Evolutionary conservation across 75 land plant species (phyloP).

Genomic region (Ceratopteris richardii): DNA sequence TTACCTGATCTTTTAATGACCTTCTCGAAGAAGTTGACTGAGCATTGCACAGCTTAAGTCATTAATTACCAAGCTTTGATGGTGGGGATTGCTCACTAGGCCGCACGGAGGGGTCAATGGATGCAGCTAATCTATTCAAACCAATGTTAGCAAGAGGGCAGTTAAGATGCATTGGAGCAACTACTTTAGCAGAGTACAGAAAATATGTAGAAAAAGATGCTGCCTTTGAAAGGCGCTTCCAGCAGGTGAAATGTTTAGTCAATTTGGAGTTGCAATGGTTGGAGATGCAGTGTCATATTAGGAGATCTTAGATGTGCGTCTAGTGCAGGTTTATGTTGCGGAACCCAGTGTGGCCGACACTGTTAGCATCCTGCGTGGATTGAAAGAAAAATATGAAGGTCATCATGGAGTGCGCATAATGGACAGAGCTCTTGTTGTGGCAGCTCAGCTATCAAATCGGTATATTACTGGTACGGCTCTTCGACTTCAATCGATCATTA

Average conservation of each 20-base stretch:
- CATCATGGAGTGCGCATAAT: constrained; percentile 35
- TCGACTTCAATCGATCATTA: neutral
- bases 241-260: constrained; percentile 15
- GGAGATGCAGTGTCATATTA: neutral
- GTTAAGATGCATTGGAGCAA: constrained; percentile 38
- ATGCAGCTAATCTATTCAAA: constrained; percentile 36
- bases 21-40: neutral
- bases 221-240: constrained; percentile 39
- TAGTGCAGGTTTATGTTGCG: constrained; percentile 26
- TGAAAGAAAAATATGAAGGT: constrained; percentile 34
- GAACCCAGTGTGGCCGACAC: constrained; percentile 32
- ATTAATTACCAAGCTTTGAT: no score
- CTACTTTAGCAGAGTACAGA: constrained; percentile 30
- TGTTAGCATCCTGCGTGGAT: constrained; percentile 26
- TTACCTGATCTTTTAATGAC: neutral
- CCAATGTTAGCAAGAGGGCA: constrained; percentile 40
- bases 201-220: constrained; percentile 41
- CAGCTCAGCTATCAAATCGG: constrained; percentile 30
- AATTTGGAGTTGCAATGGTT: neutral
- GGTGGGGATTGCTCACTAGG: no score
- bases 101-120: constrained; percentile 32
- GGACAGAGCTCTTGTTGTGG: constrained; percentile 31
- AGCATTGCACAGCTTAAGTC: no score
- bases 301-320: no score
- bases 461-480: constrained; percentile 20